Evolutionary conservation across 352 stramenopile species (phyloP).

Genomic region (Phytopythium litorale): DNA sequence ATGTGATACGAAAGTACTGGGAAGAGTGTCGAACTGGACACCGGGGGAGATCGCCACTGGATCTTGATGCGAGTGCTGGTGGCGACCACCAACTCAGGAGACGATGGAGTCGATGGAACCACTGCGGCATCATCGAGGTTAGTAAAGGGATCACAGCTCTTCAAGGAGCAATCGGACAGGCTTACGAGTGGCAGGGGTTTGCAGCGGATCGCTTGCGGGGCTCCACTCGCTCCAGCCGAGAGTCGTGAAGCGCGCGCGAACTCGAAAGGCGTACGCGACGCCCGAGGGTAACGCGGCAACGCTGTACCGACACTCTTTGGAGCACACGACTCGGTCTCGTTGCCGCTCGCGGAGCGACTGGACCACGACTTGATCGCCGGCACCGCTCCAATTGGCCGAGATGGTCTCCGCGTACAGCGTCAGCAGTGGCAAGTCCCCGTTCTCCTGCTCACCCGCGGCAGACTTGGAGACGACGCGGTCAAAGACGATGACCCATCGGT

Average conservation of each 20-base stretch:
- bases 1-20: conserved; percentile 33
- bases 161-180: background rate
- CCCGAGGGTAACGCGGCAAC: conserved; percentile 20
- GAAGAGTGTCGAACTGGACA: conserved; percentile 19
- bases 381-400: conserved; percentile 35
- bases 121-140: conserved; percentile 6
- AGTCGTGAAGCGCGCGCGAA: conserved; percentile 33
- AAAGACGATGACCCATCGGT: conserved; percentile 59
- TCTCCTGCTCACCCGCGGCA: conserved; percentile 9
- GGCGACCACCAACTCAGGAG: conserved; percentile 32
- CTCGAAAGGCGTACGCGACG: conserved; percentile 37
- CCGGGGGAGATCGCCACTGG: conserved; percentile 21
- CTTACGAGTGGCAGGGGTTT: conserved; percentile 31
- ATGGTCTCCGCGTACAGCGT: conserved; percentile 50
- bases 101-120: conserved; percentile 32
- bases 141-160: background rate
- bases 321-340: conserved; percentile 18
- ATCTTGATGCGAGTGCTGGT: conserved; percentile 34
- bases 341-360: conserved; percentile 30
- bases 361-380: conserved; percentile 48
- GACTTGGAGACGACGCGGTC: conserved; percentile 16
- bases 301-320: conserved; percentile 21
- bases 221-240: conserved; percentile 59
- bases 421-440: conserved; percentile 41
- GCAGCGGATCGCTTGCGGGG: conserved; percentile 25